Base-by-base conservation (phyloP, 2,329 filamentous ascomycete species). In the Fonsecaea nubica region DNA sequence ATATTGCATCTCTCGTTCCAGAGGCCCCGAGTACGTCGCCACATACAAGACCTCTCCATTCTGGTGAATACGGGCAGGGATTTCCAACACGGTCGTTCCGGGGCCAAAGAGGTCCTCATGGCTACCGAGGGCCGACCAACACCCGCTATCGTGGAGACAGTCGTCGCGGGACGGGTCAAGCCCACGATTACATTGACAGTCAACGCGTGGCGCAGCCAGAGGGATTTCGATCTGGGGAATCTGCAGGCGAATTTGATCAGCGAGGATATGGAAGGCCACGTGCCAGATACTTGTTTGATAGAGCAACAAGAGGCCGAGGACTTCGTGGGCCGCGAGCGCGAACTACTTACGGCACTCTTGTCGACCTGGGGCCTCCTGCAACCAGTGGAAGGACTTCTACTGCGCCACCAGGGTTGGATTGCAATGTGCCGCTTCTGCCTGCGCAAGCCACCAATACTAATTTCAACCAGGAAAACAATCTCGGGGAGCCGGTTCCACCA, bases 361-460 rank as follows among this genome's bases (percentile, higher is more conserved):
- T 68, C 18, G 66, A 68, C 36, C 7, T 58, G 25, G 12, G 50
- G 6, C 8, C 15, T 12, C 54, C 62, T 38, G n/a, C 9, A 4
- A 54, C 33, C 30, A 38, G 8, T 36, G 35, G 35, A 3, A 6
- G n/a, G n/a, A 8, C 57, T 25, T 57, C 61, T 15, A 35, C 21
- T 45, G 55, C 63, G 25, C 66, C 58, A 18, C 66, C 66, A n/a
- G 66, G 63, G 10, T 61, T 68, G 38, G 66, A 68, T 56, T 59
- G 54, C 21, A 42, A 56, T 50, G 63, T 65, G 7, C 62, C 63
- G 4, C 56, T 68, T 18, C 33, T 60, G 45, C 58, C 45, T 48
- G 48, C 21, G 3, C 38, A 58, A 36, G 6, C 59, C 32, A 21
- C 53, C 53, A 6, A 36, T 9, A 21, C 8, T 9, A 32, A 38